These are phyloP conservation scores for Coemansia sp. DNA, from an alignment of 192 early-diverging fungal genomes.

Conservation along the genomic window DNA sequence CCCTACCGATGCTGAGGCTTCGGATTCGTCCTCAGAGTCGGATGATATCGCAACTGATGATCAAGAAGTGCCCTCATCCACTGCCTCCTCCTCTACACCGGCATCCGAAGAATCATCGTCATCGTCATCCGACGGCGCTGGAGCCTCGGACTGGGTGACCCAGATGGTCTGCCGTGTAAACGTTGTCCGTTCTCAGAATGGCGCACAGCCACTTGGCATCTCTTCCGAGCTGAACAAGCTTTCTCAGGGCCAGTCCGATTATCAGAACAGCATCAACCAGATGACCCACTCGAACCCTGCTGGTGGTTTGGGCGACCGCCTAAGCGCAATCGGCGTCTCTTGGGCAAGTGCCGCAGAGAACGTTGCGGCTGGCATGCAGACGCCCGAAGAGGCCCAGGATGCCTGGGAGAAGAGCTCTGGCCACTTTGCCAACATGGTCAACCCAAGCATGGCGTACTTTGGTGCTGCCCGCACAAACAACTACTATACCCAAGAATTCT, in stretches of 20 bases:
- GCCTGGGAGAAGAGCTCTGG: slow-evolving; percentile 52
- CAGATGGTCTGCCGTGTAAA: slow-evolving; percentile 52
- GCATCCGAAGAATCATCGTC: not conserved
- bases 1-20: not conserved
- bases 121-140: slow-evolving; percentile 10
- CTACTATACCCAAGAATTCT: slow-evolving; percentile 59
- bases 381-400: slow-evolving; percentile 40
- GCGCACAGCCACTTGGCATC: slow-evolving; percentile 33
- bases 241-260: slow-evolving; percentile 51
- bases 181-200: slow-evolving; percentile 28
- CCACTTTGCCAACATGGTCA: slow-evolving; percentile 57
- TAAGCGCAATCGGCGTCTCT: slow-evolving; percentile 20
- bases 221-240: slow-evolving; percentile 26
- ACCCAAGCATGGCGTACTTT: slow-evolving; percentile 43
- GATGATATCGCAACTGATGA: not conserved
- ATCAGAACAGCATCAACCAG: slow-evolving; percentile 39
- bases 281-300: slow-evolving; percentile 55
- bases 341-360: slow-evolving; percentile 54
- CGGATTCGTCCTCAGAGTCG: not conserved
- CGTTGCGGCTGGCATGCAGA: slow-evolving; percentile 48
- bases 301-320: slow-evolving; percentile 43
- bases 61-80: not conserved
- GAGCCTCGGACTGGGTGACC: slow-evolving; percentile 27
- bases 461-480: slow-evolving; percentile 44
- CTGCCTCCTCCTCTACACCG: not conserved